Conservation (phyloP, 2,329 filamentous ascomycete species). For the Chrysoporthe austroafricana region DNA sequence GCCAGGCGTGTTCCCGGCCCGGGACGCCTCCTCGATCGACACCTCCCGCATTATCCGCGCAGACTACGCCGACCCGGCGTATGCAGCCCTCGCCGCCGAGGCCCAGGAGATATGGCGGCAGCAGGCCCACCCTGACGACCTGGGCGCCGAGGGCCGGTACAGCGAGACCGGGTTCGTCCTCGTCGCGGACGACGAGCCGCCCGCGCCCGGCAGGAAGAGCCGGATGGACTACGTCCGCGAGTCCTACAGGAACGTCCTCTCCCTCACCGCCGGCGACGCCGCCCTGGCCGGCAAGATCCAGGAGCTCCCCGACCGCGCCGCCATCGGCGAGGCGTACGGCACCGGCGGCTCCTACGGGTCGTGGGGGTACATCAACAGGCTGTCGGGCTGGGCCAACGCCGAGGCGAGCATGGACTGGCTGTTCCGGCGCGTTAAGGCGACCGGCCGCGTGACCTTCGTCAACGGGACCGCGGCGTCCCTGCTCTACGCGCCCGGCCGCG, state of each 20-base stretch:
- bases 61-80: conserved; percentile 82
- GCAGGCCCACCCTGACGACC: conserved; percentile 51
- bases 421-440: conserved; percentile 55
- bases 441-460: conserved; percentile 60
- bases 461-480: conserved; percentile 53
- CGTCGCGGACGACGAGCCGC: conserved; percentile 56
- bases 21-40: conserved; percentile 65
- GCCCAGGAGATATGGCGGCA: conserved; percentile 74
- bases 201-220: conserved; percentile 40
- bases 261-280: conserved; percentile 47
- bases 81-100: conserved; percentile 71
- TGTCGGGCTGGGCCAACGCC: conserved; percentile 81
- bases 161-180: conserved; percentile 71
- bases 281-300: conserved; percentile 45
- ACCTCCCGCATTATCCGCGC: conserved; percentile 66
- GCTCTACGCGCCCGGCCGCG: conserved; percentile 36
- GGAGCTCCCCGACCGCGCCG: conserved; percentile 48
- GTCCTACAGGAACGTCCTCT: conserved; percentile 64
- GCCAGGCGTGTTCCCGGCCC: conserved; percentile 57
- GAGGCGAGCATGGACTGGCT: conserved; percentile 70
- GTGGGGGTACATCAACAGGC: conserved; percentile 74
- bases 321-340: conserved; percentile 49
- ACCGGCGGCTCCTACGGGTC: conserved; percentile 59
- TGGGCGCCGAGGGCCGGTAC: conserved; percentile 70
- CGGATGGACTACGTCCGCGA: conserved; percentile 62